Percentiles rank a stretch among this genome's conserved stretches.
Conservation (phyloP, 371 early-diverging fungal species). For the Rhizopus sp. region DNA sequence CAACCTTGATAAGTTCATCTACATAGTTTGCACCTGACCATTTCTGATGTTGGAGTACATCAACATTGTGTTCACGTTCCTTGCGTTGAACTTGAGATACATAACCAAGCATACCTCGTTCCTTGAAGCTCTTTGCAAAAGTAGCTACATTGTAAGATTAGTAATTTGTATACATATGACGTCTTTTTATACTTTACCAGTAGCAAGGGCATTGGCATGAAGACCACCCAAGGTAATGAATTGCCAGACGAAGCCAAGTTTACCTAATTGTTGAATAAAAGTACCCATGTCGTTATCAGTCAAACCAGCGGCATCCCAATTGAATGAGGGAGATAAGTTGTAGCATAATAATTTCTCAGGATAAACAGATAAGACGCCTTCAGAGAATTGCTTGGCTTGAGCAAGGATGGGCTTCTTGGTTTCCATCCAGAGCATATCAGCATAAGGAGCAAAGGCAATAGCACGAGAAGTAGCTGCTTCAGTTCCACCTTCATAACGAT, state of each 20-base stretch:
- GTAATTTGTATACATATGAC: too few relatives aligned
- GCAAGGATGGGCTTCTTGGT: constrained; percentile 90
- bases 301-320: constrained; percentile 96
- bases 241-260: constrained; percentile 97
- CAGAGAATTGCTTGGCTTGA: constrained; percentile 93
- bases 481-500: constrained; percentile 95
- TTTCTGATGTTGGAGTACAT: constrained; percentile 95
- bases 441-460: constrained; percentile 89
- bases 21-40: constrained; percentile 98
- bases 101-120: constrained; percentile 94
- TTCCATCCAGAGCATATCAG: constrained; percentile 98
- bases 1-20: constrained; percentile 91
- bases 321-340: constrained; percentile 98
- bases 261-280: constrained; percentile 82
- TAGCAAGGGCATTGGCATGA: constrained; percentile 87
- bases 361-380: constrained; percentile 71
- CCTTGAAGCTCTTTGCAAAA: constrained; percentile 91
- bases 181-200: constrained; percentile 18
- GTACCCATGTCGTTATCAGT: constrained; percentile 86
- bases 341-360: constrained; percentile 83
- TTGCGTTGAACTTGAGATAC: constrained; percentile 93
- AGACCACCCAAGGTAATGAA: constrained; percentile 98
- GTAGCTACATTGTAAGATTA: constrained; percentile 48
- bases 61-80: constrained; percentile 90
- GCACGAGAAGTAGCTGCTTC: constrained; percentile 89